Evolutionary conservation across 1,139 yeast species (phyloP), one percentile per base, ranked within the genome.

Genomic region (Saccharomyces uvarum): DNA sequence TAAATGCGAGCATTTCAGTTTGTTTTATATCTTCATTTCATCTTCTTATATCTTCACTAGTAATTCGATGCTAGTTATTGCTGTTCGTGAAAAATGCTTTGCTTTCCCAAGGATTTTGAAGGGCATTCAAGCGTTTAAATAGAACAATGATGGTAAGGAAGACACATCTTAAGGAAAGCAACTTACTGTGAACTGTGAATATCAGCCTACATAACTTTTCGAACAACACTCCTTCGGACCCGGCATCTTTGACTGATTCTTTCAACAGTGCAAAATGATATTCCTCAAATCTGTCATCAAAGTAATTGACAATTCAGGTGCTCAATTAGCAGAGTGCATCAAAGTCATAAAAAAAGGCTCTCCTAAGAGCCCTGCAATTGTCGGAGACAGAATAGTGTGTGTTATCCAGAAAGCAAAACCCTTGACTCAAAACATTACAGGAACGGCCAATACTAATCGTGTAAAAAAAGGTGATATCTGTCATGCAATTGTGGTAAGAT

Each of bases 391-490:
- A 70, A 87, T 93, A 61, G 96, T 95, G 24, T 95, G 90, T 57
- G 99, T 95, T 54, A 95, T 93, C 50, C 95, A 95, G 70, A 87
- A 89, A 72, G 96, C 98, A 48, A 83, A 82, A 66, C 91, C 96
- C 9, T 69, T 83, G 57, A 75, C 78, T 52, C 76, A 84, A 38
- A 82, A 78, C 55, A 77, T 83, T 55, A 80, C 86, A 1, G 89
- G 88, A 56, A 83, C 87, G 53, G 77, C 87, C 9, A 83, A 87
- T 53, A 78, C 81, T 50, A 88, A 87, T 70, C 79, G 95, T 70
- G 96, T 91, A 49, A 88, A 91, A 72, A 86, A 95, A 73, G 96
- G 98, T 65, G 99, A 93, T 67, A 89, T 93, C 53, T 86, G 95
- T 59, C 95, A 95, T 69, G 99, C 98, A 5, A 91, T 93, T 27